These are phyloP conservation scores for Euphorbia corollata DNA, from an alignment of 441 rosid genomes.

Conservation along the genomic window DNA sequence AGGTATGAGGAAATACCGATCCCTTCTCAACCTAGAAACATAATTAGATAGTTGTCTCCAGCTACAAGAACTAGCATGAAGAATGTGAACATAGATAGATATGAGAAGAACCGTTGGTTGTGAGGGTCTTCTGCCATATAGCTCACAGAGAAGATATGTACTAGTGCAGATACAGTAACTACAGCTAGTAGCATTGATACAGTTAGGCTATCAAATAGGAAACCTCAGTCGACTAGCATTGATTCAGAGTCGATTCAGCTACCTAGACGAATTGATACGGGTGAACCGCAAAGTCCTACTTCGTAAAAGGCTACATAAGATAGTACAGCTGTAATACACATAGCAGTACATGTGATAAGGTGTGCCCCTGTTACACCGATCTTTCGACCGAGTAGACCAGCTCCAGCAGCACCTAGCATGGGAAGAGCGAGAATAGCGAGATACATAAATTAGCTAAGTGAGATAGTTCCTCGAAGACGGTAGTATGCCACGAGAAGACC, in stretches of 20 bases:
- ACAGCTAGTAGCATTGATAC: background rate
- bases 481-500: background rate
- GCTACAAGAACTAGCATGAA: background rate
- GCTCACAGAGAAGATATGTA: background rate
- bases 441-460: background rate
- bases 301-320: background rate
- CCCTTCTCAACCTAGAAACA: background rate
- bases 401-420: background rate
- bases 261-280: background rate
- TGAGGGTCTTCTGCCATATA: background rate
- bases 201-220: background rate
- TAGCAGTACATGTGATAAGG: background rate
- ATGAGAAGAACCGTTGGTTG: background rate
- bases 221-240: background rate
- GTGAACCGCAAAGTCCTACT: background rate
- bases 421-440: background rate
- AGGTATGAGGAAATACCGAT: background rate
- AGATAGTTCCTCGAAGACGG: background rate
- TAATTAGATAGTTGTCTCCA: background rate
- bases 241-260: background rate
- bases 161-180: background rate
- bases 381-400: background rate
- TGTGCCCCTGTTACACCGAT: background rate
- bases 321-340: background rate
- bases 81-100: background rate